phyloP scores from a whole-genome alignment of 108 stramenopile genomes.

The Halocafeteria seosinensis region DNA sequence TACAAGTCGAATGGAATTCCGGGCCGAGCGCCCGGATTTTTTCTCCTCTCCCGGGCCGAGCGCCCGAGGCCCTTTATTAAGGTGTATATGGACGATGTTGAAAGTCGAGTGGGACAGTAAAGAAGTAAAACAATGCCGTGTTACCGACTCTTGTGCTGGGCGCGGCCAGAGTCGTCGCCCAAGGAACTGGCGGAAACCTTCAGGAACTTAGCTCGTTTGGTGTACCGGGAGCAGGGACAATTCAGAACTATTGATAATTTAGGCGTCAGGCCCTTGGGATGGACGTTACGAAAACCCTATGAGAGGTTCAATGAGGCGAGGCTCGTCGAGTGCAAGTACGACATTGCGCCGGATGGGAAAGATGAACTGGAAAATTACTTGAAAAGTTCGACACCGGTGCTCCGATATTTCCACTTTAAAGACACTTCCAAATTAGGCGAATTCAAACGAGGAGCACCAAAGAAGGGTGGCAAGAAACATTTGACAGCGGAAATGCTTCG shows the following conservation, averaged over 20 bases:
- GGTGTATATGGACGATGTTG: too few relatives aligned
- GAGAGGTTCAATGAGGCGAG: not conserved
- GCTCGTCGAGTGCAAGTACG: not conserved
- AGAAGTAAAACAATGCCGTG: not conserved
- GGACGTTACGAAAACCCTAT: not conserved
- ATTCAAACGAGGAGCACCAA: not conserved
- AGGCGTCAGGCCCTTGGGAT: not conserved
- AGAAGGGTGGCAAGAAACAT: not conserved
- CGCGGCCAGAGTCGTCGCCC: not conserved
- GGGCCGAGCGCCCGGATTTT: too few relatives aligned
- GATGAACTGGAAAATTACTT: not conserved
- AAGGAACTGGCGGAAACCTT: not conserved
- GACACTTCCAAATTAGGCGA: not conserved
- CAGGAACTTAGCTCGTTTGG: not conserved
- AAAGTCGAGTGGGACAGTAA: too few relatives aligned
- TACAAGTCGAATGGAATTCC: too few relatives aligned
- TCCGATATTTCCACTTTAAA: not conserved
- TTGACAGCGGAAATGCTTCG: not conserved
- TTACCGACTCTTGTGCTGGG: not conserved
- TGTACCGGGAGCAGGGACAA: not conserved
- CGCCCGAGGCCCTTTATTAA: too few relatives aligned
- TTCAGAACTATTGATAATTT: not conserved
- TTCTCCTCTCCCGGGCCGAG: too few relatives aligned
- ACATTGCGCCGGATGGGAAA: not conserved
- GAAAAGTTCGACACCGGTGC: not conserved